Percentiles rank a stretch among this genome's conserved stretches.
These are phyloP conservation scores for Dictyostelium firmibasis DNA, from an alignment of 78 protist species.

Conservation along the genomic window DNA sequence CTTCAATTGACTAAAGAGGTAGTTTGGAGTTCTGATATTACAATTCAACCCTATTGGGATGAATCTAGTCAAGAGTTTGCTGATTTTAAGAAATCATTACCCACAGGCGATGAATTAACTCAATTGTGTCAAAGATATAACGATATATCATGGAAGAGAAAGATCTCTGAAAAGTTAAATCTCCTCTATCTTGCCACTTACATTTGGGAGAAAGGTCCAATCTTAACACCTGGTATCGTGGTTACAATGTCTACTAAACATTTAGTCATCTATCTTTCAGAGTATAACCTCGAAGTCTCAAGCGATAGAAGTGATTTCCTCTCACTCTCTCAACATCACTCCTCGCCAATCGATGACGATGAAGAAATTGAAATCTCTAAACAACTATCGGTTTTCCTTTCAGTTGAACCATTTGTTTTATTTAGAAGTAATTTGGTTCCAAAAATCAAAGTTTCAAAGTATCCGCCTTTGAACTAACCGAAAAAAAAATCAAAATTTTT, in stretches of 20 bases:
- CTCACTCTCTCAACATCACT: not conserved
- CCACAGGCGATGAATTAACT: conserved; percentile 24
- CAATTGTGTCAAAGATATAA: conserved; percentile 51
- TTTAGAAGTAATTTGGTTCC: conserved; percentile 68
- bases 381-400: conserved; percentile 51
- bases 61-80: not conserved
- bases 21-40: conserved; percentile 29
- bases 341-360: conserved; percentile 9
- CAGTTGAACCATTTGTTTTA: conserved; percentile 67
- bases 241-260: conserved; percentile 67
- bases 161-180: conserved; percentile 71
- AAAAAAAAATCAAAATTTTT: not conserved
- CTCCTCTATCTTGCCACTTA: conserved; percentile 44
- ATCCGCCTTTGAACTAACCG: conserved; percentile 21
- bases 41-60: conserved; percentile 63
- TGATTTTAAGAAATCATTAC: conserved; percentile 9
- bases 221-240: conserved; percentile 50
- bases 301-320: conserved; percentile 52
- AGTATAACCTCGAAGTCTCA: conserved; percentile 52
- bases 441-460: conserved; percentile 49
- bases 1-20: conserved; percentile 23
- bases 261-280: conserved; percentile 46
- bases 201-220: conserved; percentile 75
- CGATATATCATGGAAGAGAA: conserved; percentile 72
- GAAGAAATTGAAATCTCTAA: conserved; percentile 46